Evolutionary conservation across 257 asterid species (phyloP).

Genomic region (Solanum okadae): DNA sequence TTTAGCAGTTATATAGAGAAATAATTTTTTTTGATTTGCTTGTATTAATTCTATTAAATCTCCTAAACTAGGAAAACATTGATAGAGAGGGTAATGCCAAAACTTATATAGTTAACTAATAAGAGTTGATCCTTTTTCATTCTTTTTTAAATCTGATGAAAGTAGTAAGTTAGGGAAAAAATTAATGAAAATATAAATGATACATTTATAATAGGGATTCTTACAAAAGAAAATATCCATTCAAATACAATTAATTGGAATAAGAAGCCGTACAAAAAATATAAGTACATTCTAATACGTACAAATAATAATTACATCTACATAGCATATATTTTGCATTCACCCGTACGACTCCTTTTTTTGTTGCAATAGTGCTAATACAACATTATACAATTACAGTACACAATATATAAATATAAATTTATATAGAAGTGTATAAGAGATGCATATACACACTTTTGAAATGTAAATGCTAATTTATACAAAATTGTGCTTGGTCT

Average conservation of each 20-base stretch:
- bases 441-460: neutral
- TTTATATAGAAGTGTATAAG: neutral
- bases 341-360: neutral
- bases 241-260: too few species aligned
- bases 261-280: too few species aligned
- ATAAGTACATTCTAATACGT: neutral
- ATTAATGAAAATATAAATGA: neutral
- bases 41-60: neutral
- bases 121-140: neutral
- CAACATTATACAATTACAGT: neutral
- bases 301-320: neutral
- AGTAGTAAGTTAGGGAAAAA: neutral
- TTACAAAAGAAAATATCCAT: neutral
- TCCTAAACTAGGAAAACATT: neutral
- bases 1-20: neutral
- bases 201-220: neutral
- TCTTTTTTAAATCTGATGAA: neutral
- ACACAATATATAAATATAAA: neutral
- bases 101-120: neutral
- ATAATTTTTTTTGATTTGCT: neutral
- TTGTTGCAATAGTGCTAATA: neutral
- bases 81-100: neutral
- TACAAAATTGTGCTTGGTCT: neutral
- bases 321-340: neutral
- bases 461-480: neutral